phyloP scores from a whole-genome alignment of 768 basidiomycete genomes.

The Rhizopogon vesiculosus region DNA sequence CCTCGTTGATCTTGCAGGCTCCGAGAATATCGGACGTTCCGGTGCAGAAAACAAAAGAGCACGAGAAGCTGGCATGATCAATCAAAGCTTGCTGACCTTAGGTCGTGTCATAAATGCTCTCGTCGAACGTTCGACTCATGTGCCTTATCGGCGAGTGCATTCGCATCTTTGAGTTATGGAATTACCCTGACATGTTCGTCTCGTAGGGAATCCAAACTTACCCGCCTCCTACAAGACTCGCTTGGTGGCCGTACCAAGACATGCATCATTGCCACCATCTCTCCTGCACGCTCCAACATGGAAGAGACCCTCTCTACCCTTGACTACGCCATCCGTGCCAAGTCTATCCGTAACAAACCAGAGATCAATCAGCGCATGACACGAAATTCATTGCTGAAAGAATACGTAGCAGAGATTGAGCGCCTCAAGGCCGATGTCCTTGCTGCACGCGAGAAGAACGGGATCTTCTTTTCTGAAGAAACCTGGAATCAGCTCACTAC shows the following conservation, averaged over 20 bases:
- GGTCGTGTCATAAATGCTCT: conserved; percentile 95
- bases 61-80: conserved; percentile 98
- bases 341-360: conserved; percentile 92
- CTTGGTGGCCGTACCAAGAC: conserved; percentile 96
- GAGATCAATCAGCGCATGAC: conserved; percentile 95
- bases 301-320: conserved; percentile 98
- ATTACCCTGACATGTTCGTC: not conserved
- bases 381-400: conserved; percentile 85
- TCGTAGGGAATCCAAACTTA: conserved; percentile 90
- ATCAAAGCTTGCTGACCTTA: conserved; percentile 93
- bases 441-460: conserved; percentile 94
- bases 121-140: conserved; percentile 86
- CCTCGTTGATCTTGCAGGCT: conserved; percentile 95
- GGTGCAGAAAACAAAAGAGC: conserved; percentile 95
- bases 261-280: conserved; percentile 94
- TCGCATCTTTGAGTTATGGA: not conserved
- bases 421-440: conserved; percentile 85
- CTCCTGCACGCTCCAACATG: conserved; percentile 88
- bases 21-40: conserved; percentile 93
- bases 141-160: conserved; percentile 79
- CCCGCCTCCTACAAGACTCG: conserved; percentile 97
- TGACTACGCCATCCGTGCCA: conserved; percentile 93
- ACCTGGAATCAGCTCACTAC: conserved; percentile 79
- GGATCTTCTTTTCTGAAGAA: conserved; percentile 90
- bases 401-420: conserved; percentile 92